Evolutionary conservation across 305 asterid species (phyloP).

Genomic region (Fraxinus ornus): DNA sequence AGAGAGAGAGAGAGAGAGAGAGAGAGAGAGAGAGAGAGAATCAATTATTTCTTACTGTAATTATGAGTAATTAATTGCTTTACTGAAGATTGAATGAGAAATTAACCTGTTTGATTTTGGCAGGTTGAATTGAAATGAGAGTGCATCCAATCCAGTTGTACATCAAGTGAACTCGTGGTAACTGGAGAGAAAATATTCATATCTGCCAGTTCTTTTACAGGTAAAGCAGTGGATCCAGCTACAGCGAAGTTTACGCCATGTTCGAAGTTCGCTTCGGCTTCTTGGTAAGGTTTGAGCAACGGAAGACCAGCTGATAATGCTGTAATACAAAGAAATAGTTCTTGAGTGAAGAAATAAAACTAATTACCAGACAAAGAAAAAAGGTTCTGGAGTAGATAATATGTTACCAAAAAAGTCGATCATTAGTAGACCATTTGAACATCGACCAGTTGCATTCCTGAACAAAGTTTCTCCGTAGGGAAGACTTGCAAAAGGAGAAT

Average conservation of each 20-base stretch:
- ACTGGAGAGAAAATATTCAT: not conserved
- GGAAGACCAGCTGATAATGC: slow-evolving; percentile 30
- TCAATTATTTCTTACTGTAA: not conserved
- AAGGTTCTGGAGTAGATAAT: not conserved
- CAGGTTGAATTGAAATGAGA: not conserved
- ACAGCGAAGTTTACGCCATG: slow-evolving; percentile 26
- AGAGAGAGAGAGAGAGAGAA: too few species aligned
- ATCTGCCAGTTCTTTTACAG: not conserved
- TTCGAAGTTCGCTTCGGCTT: slow-evolving; percentile 14
- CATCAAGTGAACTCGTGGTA: slow-evolving; percentile 21
- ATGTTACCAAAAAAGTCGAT: slow-evolving; percentile 3
- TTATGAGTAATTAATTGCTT: not conserved
- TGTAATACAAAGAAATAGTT: not conserved
- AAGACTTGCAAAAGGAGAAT: slow-evolving; percentile 12
- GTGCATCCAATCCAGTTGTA: slow-evolving; percentile 26
- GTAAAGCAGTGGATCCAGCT: slow-evolving; percentile 26
- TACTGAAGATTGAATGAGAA: not conserved
- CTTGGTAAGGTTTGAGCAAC: slow-evolving; percentile 21
- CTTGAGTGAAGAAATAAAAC: not conserved
- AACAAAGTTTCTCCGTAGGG: slow-evolving; percentile 22
- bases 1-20: not conserved
- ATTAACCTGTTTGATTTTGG: not conserved
- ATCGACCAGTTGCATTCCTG: slow-evolving; percentile 27
- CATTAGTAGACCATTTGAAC: slow-evolving; percentile 35
- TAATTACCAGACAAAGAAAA: too few species aligned